phyloP scores from a whole-genome alignment of 169 alveolate species.

The Amoebophrya sp. region DNA sequence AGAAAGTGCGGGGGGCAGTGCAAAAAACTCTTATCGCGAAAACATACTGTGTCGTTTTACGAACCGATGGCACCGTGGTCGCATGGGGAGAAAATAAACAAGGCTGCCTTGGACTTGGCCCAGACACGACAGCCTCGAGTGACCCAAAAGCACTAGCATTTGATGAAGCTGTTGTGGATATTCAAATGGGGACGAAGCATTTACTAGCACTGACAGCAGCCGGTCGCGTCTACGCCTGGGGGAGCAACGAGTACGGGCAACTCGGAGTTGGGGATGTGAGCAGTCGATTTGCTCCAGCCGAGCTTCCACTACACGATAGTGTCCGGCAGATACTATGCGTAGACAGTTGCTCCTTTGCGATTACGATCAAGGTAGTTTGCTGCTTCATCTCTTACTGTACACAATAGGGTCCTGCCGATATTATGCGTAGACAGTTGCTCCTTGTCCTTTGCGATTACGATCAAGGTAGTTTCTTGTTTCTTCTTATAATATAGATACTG shows the following conservation, averaged over 20 bases:
- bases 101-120: not conserved
- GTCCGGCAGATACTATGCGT: not conserved
- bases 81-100: not conserved
- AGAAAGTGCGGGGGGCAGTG: conserved; percentile 6
- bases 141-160: not conserved
- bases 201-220: not conserved
- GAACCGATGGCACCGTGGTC: not conserved
- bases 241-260: not conserved
- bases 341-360: not conserved
- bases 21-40: not conserved
- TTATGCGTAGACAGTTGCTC: too few relatives aligned
- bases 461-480: too few relatives aligned
- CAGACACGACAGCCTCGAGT: not conserved
- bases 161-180: not conserved
- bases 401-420: too few relatives aligned
- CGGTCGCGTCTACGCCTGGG: not conserved
- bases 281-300: not conserved
- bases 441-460: too few relatives aligned
- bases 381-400: too few relatives aligned
- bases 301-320: not conserved
- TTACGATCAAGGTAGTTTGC: not conserved
- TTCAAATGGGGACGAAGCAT: not conserved
- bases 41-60: not conserved
- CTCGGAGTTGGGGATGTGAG: not conserved
- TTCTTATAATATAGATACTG: too few relatives aligned